Conservation (phyloP, 2,329 filamentous ascomycete species). For the Claviceps quebecensis region DNA sequence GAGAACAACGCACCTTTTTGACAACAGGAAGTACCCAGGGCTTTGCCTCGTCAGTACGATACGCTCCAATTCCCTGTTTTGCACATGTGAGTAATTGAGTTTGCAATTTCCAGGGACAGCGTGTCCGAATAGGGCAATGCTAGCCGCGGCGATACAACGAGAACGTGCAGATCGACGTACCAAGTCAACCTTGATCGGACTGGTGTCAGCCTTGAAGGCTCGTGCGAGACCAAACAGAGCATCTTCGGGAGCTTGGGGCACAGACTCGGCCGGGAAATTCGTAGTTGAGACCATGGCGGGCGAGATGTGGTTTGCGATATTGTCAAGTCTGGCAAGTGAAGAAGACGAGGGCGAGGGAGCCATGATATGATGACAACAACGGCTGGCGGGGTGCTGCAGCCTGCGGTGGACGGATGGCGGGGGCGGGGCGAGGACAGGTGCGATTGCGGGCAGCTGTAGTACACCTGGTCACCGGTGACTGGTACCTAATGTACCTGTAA, state of each 20-base stretch:
- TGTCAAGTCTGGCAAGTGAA: slow-evolving; percentile 41
- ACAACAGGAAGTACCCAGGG: slow-evolving; percentile 95
- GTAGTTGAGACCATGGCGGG: slow-evolving; percentile 37
- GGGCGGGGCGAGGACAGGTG: neutral
- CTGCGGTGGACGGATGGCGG: neutral
- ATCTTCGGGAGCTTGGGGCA: slow-evolving; percentile 88
- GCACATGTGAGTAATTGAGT: neutral
- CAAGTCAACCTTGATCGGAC: slow-evolving; percentile 77
- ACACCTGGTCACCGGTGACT: neutral
- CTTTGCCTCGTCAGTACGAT: slow-evolving; percentile 88
- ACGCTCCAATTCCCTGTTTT: slow-evolving; percentile 64
- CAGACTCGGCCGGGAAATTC: slow-evolving; percentile 60
- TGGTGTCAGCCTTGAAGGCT: slow-evolving; percentile 68
- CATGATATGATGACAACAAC: slow-evolving; percentile 4
- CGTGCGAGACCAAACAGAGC: slow-evolving; percentile 86
- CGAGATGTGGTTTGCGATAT: slow-evolving; percentile 58
- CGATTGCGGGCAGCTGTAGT: neutral
- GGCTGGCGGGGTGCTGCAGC: neutral
- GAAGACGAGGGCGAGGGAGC: slow-evolving; percentile 20
- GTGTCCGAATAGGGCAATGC: too few relatives aligned
- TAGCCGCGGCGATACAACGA: too few relatives aligned
- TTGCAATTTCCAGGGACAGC: too few relatives aligned
- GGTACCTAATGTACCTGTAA: too few relatives aligned
- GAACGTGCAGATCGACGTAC: slow-evolving; percentile 32
- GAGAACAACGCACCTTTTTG: slow-evolving; percentile 55